A percentile compares a stretch with the other conserved stretches of the same genome.
Evolutionary conservation across 371 early-diverging fungal species (phyloP).

Genomic region (Chytridium lagenaria): DNA sequence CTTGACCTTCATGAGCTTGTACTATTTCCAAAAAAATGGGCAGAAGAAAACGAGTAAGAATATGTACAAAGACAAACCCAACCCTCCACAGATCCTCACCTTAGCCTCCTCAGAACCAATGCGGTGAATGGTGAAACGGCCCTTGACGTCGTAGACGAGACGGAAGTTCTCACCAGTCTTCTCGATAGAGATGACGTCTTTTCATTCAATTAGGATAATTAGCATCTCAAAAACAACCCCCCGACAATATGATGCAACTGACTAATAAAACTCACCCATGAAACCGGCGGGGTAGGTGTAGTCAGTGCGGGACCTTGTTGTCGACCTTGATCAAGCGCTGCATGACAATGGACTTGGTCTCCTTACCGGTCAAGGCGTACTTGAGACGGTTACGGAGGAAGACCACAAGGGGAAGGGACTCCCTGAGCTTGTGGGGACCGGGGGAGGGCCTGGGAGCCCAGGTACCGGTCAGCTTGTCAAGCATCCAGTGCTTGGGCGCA

Average conservation of each 20-base stretch:
- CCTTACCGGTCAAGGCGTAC: conserved; percentile 98
- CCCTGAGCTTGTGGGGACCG: conserved; percentile 99
- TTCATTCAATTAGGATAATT: no score
- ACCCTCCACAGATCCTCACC: conserved; percentile 30
- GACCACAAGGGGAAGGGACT: conserved; percentile 98
- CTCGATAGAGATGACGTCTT: conserved; percentile 98
- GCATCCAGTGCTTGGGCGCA: conserved; percentile 99
- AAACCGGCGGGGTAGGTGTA: conserved; percentile 98
- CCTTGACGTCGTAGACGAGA: conserved; percentile 98
- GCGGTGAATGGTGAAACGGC: conserved; percentile 99
- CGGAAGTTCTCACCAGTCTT: conserved; percentile 99
- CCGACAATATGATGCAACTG: neutral
- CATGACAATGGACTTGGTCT: conserved; percentile 96
- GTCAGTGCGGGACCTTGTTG: conserved; percentile 98
- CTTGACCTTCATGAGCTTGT: conserved; percentile 99
- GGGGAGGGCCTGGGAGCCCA: conserved; percentile 98
- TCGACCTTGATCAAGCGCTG: conserved; percentile 99
- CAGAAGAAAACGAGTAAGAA: neutral
- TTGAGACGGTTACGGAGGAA: conserved; percentile 99
- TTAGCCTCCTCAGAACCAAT: conserved; percentile 98
- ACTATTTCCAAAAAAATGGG: conserved; percentile 47
- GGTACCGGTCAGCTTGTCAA: conserved; percentile 98
- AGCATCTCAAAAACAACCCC: neutral
- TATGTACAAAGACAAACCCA: conserved; percentile 1
- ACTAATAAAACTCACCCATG: conserved; percentile 75